A percentile compares a stretch with the other conserved stretches of the same genome.
Evolutionary conservation across 148 eudicot genomes (phyloP).

Genomic region (Polygonum maritimum): DNA sequence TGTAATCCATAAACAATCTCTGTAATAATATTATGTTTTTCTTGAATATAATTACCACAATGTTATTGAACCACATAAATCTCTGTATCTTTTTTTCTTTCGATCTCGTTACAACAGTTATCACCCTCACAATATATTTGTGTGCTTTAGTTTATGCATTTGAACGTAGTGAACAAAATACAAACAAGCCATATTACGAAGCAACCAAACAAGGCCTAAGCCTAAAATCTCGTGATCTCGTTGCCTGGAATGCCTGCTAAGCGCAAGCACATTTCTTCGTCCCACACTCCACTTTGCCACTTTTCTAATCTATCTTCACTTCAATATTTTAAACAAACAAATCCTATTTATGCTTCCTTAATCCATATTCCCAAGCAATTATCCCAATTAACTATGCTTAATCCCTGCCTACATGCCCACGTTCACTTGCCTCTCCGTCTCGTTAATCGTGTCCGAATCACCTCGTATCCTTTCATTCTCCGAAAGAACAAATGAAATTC

Average conservation of each 20-base stretch:
- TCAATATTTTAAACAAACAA: not conserved
- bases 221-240: conserved; percentile 1
- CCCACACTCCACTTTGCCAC: conserved; percentile 3
- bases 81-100: too few relatives aligned
- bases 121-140: too few relatives aligned
- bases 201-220: not conserved
- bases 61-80: too few relatives aligned
- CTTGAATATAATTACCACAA: too few relatives aligned
- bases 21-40: too few relatives aligned
- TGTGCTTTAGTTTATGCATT: not conserved
- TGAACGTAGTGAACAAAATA: not conserved
- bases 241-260: not conserved
- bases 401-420: not conserved
- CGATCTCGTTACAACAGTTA: too few relatives aligned
- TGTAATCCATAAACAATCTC: too few relatives aligned
- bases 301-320: not conserved
- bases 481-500: not conserved
- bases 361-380: not conserved
- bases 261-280: not conserved
- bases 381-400: not conserved
- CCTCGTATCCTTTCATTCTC: not conserved
- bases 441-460: not conserved
- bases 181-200: not conserved
- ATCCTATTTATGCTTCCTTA: not conserved
- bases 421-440: not conserved